Conservation (phyloP, 2,329 filamentous ascomycete genomes). For the Atkinsonella hypoxylon region DNA sequence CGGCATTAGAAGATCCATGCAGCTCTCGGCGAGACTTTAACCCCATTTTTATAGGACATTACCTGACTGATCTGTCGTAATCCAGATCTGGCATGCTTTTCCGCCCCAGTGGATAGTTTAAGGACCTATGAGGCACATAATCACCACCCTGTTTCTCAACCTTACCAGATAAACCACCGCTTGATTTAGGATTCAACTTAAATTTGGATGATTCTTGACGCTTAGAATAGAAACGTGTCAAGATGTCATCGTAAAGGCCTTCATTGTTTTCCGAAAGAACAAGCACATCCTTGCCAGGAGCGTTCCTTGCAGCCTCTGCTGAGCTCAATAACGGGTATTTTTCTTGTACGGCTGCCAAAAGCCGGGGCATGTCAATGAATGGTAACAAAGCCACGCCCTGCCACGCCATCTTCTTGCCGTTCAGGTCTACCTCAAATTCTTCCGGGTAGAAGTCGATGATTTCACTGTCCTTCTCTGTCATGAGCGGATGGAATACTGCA, state of each 20-base stretch:
- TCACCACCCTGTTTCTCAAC: conserved; percentile 64
- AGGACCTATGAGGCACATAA: conserved; percentile 71
- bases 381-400: conserved; percentile 88
- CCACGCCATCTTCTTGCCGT: conserved; percentile 98
- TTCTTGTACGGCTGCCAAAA: conserved; percentile 70
- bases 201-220: conserved; percentile 56
- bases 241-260: conserved; percentile 70
- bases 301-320: conserved; percentile 70
- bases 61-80: conserved; percentile 78
- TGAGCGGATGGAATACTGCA: conserved; percentile 75
- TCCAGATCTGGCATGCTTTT: conserved; percentile 66
- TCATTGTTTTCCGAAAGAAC: conserved; percentile 75
- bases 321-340: conserved; percentile 70
- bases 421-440: conserved; percentile 85
- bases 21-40: not conserved
- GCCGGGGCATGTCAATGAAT: conserved; percentile 85
- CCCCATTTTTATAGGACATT: conserved; percentile 20
- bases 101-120: conserved; percentile 66
- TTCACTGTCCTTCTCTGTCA: conserved; percentile 76
- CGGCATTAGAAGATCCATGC: not conserved
- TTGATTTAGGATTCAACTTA: conserved; percentile 62
- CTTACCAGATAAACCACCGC: conserved; percentile 66
- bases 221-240: conserved; percentile 83
- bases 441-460: conserved; percentile 98
- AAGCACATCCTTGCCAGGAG: conserved; percentile 66